A percentile compares a stretch with the other conserved stretches of the same genome.
These are phyloP conservation scores for Gliomastix tumulicola DNA, from an alignment of 2,329 filamentous ascomycete genomes.

Conservation along the genomic window DNA sequence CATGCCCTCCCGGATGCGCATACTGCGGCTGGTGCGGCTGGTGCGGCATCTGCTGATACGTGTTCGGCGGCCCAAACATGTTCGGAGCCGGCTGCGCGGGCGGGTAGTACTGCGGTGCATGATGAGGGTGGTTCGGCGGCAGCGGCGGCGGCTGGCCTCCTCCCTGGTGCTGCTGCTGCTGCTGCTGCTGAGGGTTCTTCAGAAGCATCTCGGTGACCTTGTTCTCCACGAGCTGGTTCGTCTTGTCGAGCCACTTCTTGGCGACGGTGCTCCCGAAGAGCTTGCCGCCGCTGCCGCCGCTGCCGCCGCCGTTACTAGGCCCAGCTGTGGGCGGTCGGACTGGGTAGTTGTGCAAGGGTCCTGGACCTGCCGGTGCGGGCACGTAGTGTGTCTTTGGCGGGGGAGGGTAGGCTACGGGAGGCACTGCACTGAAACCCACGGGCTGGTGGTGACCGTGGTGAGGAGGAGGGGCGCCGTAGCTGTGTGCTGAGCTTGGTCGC, in stretches of 20 bases:
- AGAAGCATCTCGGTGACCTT: constrained; percentile 9
- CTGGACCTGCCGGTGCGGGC: constrained; percentile 9
- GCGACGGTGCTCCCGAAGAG: constrained; percentile 11
- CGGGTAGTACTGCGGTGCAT: too few species aligned
- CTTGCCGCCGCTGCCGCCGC: constrained; percentile 3
- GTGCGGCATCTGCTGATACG: too few species aligned
- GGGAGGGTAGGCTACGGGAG: constrained; percentile 18
- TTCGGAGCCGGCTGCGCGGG: too few species aligned
- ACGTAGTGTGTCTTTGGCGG: constrained; percentile 22
- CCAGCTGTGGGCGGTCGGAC: too few species aligned
- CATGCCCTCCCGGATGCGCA: too few species aligned
- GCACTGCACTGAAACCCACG: constrained; percentile 11
- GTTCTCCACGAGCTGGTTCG: constrained; percentile 13
- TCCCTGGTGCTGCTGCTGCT: too few species aligned
- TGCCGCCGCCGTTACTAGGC: constrained; percentile 1
- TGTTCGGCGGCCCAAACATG: too few species aligned
- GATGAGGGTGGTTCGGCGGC: too few species aligned
- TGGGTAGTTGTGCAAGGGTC: neutral
- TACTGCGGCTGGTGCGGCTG: constrained; percentile 3
- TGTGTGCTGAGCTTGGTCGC: constrained; percentile 3
- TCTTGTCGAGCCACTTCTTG: constrained; percentile 14
- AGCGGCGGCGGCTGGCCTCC: too few species aligned
- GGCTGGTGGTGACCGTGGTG: too few species aligned
- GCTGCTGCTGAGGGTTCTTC: neutral
- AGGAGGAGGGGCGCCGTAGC: constrained; percentile 3